Evolutionary conservation across 2,329 filamentous ascomycete genomes (phyloP).

Genomic region (Fusarium sp.): DNA sequence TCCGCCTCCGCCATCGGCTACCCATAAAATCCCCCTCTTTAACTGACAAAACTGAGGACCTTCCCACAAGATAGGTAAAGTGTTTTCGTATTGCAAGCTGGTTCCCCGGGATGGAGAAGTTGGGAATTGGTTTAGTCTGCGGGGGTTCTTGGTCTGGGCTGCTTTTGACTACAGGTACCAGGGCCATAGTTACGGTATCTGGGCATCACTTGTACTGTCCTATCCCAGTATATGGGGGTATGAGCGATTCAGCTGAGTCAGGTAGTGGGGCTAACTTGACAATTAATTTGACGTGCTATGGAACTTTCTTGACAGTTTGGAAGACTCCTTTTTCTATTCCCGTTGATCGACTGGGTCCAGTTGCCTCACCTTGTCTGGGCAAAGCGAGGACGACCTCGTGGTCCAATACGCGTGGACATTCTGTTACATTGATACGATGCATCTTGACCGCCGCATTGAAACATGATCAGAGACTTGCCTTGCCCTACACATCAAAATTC

Average conservation of each 20-base stretch:
- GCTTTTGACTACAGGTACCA: slow-evolving; percentile 15
- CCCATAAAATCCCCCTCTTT: slow-evolving; percentile 6
- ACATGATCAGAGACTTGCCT: slow-evolving; percentile 2
- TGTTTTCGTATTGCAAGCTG: slow-evolving; percentile 17
- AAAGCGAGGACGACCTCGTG: neutral
- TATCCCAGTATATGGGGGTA: slow-evolving; percentile 6
- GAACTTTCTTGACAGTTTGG: neutral
- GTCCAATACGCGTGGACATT: neutral
- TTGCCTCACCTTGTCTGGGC: neutral
- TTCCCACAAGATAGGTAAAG: slow-evolving; percentile 8
- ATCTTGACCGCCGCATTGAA: slow-evolving; percentile 24
- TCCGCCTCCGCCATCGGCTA: slow-evolving; percentile 18
- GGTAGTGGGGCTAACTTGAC: slow-evolving; percentile 1
- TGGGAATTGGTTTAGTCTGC: slow-evolving; percentile 28
- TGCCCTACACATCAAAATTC: neutral
- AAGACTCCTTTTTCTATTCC: neutral
- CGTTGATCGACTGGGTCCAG: neutral
- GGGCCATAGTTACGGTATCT: slow-evolving; percentile 9
- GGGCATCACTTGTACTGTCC: neutral
- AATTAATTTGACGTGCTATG: neutral
- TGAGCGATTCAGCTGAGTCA: slow-evolving; percentile 39
- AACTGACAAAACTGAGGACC: neutral
- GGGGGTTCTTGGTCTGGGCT: slow-evolving; percentile 32
- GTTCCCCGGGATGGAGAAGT: slow-evolving; percentile 20
- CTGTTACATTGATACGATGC: slow-evolving; percentile 11